Base-by-base conservation (phyloP, 768 basidiomycete species). In the Candolleomyces eurysporus region DNA sequence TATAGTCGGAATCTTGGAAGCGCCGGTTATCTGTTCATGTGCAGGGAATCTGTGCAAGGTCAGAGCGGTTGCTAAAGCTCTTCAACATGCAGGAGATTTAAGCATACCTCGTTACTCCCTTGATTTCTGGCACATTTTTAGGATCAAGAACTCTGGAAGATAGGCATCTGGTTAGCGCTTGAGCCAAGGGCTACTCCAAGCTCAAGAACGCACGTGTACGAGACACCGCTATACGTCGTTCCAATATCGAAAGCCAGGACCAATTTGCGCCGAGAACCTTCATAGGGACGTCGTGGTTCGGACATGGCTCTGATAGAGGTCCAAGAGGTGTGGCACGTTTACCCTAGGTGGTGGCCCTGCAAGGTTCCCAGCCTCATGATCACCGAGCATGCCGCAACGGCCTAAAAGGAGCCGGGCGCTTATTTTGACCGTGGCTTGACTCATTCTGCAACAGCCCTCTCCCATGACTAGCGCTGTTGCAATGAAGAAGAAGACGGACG, bases 1-100 rank as follows among this genome's bases (percentile, higher is more conserved):
- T n/a, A 81, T 66, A 0, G 80, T 78, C 1, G 80, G 83, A 42
- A 84, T 79, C 60, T 82, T 84, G 31, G 72, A 75, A 55, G 79
- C 76, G 1, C 78, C 77, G 1, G 76, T 76, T 14, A 74, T 68
- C 0, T 74, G 67, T 9, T 77, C 76, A 60, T 80, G 80, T 1
- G 72, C 76, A 1, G 80, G 82, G 61, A 75, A 82, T 58, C 82
- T 83, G 51, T 53, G 51, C 36, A 9, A 26, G 58, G 26, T 52
- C 10, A 57, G 40, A 4, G 52, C 14, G n/a, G n/a, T 30, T 14
- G 19, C 16, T 14, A 43, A 48, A 19, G 1, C 14, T 11, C 22
- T 6, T 13, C 14, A n/a, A 17, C 31, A 30, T 46, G 31, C 17
- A 26, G 14, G 3, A n/a, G 39, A 17, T 36, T 36, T 2, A 6